Conservation (phyloP, 331 rosid genomes). For the Malus hybrid region DNA sequence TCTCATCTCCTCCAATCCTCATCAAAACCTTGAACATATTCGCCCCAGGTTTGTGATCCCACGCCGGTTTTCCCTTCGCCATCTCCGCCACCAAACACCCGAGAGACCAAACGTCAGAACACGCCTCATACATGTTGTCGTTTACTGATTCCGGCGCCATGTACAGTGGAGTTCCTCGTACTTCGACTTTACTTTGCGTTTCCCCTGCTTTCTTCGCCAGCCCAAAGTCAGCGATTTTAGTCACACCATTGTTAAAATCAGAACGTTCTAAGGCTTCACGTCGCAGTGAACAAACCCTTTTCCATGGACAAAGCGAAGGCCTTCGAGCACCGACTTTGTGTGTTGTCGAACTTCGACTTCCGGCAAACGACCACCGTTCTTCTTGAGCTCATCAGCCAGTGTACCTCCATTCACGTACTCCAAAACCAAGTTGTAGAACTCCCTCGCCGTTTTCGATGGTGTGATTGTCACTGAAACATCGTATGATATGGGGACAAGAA, state of each 20-base stretch:
- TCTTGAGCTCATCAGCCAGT: conserved; percentile 39
- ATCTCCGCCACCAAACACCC: conserved; percentile 73
- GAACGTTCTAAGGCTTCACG: conserved; percentile 60
- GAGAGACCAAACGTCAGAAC: conserved; percentile 66
- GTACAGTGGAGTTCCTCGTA: conserved; percentile 63
- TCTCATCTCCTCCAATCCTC: conserved; percentile 58
- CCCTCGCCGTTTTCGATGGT: conserved; percentile 36
- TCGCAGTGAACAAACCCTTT: conserved; percentile 76
- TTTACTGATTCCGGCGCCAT: conserved; percentile 74
- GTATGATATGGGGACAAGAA: conserved; percentile 32
- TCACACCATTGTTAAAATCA: conserved; percentile 33
- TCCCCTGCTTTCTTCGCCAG: conserved; percentile 40
- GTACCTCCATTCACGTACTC: conserved; percentile 63
- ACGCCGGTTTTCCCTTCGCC: conserved; percentile 56
- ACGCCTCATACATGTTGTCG: conserved; percentile 40
- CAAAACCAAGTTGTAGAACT: conserved; percentile 46
- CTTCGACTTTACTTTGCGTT: conserved; percentile 7
- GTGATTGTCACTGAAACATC: conserved; percentile 37
- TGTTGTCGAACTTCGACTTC: conserved; percentile 35
- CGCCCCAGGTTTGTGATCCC: conserved; percentile 23
- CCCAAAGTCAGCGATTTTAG: conserved; percentile 77
- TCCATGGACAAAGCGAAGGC: conserved; percentile 38
- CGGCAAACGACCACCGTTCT: conserved; percentile 34
- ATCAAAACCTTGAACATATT: conserved; percentile 43
- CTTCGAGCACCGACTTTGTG: conserved; percentile 38